Percentiles rank a stretch among this genome's conserved stretches.
Conservation (phyloP, 2,329 filamentous ascomycete genomes). For the Botrytis paeoniae region DNA sequence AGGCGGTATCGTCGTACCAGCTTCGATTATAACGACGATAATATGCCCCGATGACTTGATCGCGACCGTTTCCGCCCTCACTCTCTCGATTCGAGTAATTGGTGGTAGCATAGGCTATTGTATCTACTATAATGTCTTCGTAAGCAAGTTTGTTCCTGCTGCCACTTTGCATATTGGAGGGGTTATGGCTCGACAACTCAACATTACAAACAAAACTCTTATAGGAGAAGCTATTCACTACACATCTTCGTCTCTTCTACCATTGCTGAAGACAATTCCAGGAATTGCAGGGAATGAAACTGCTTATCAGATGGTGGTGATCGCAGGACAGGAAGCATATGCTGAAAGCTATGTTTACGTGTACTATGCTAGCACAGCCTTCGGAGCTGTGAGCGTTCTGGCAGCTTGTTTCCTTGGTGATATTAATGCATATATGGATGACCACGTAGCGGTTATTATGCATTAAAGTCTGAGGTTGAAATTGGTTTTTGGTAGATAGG, state of each 20-base stretch:
- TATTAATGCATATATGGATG: conserved; percentile 48
- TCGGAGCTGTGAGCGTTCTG: conserved; percentile 54
- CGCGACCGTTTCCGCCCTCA: conserved; percentile 64
- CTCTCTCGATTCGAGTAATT: conserved; percentile 65
- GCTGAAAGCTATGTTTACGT: conserved; percentile 20
- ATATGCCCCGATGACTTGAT: conserved; percentile 69
- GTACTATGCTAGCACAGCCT: conserved; percentile 52
- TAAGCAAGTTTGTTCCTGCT: conserved; percentile 41
- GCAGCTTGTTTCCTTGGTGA: conserved; percentile 56
- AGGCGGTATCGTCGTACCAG: conserved; percentile 57
- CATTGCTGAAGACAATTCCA: conserved; percentile 39
- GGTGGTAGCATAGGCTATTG: conserved; percentile 64
- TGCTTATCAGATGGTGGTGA: conserved; percentile 49
- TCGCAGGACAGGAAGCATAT: conserved; percentile 44
- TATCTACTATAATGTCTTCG: conserved; percentile 53
- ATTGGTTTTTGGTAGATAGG: background rate
- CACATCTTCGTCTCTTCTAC: conserved; percentile 34
- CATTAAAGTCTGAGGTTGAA: background rate
- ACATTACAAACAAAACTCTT: conserved; percentile 44
- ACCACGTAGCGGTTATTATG: conserved; percentile 22
- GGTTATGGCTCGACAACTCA: conserved; percentile 36
- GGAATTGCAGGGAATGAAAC: conserved; percentile 47
- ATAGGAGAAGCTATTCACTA: conserved; percentile 47
- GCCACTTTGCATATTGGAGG: conserved; percentile 26
- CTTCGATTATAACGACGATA: conserved; percentile 65